These are phyloP conservation scores for Colletotrichum trifolii DNA, from an alignment of 2,329 filamentous ascomycete genomes.

Conservation along the genomic window DNA sequence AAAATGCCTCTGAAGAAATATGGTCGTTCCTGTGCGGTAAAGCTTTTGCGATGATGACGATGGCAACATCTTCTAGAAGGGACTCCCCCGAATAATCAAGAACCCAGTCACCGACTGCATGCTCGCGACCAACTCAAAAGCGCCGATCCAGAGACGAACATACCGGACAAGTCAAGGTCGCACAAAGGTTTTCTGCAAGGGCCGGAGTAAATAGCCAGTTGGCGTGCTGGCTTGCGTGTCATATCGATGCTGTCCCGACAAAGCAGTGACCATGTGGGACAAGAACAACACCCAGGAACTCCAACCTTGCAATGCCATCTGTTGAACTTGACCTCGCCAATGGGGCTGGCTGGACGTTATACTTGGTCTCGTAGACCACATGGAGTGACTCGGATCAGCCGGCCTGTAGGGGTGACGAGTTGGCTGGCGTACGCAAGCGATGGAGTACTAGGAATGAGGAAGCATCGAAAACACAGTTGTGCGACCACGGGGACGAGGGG, in stretches of 20 bases:
- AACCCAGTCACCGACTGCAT: neutral
- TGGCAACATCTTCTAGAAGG: neutral
- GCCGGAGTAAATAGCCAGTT: neutral
- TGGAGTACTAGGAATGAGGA: neutral
- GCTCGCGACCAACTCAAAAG: neutral
- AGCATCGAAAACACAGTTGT: neutral
- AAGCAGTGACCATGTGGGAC: neutral
- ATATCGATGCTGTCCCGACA: neutral
- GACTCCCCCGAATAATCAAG: neutral
- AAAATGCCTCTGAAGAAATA: too few relatives aligned
- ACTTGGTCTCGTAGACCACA: neutral
- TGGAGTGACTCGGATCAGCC: neutral
- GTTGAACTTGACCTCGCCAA: neutral
- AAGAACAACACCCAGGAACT: neutral
- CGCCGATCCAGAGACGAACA: neutral
- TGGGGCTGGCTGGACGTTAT: neutral
- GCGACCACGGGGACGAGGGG: neutral
- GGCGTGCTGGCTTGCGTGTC: neutral
- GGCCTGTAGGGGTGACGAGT: neutral
- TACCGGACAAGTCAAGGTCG: neutral
- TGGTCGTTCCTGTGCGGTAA: too few relatives aligned
- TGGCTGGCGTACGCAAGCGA: neutral
- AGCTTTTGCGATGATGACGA: neutral
- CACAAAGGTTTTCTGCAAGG: neutral
- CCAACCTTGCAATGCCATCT: neutral